These are phyloP conservation scores for Lasiosphaeria miniovina DNA, from an alignment of 495 filamentous ascomycete species.

Conservation along the genomic window DNA sequence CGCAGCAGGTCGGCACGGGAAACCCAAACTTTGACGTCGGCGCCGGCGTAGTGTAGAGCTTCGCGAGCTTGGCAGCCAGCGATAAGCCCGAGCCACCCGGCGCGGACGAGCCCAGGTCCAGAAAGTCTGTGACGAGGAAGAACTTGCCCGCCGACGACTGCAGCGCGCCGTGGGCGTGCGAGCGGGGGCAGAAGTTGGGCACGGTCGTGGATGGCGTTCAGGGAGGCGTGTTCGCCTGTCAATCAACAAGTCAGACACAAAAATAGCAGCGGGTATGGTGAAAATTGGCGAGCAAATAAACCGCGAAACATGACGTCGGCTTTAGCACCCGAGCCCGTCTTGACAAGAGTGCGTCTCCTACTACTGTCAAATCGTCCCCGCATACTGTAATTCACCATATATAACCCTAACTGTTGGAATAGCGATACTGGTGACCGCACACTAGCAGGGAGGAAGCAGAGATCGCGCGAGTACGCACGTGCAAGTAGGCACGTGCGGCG, in stretches of 20 bases:
- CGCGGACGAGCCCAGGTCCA: conserved; percentile 55
- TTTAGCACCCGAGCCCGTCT: conserved; percentile 63
- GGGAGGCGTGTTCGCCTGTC: conserved; percentile 73
- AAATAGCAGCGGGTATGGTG: conserved; percentile 12
- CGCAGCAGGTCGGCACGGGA: conserved; percentile 78
- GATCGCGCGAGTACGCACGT: no score
- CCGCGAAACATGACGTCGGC: conserved; percentile 75
- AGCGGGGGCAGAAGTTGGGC: conserved; percentile 69
- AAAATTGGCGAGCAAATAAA: conserved; percentile 20
- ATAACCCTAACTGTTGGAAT: no score
- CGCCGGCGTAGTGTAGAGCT: conserved; percentile 74
- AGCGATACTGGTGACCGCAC: no score
- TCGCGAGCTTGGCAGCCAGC: conserved; percentile 72
- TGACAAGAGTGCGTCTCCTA: no score
- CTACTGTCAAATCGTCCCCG: no score
- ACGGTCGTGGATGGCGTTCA: conserved; percentile 74
- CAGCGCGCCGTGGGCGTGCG: conserved; percentile 66
- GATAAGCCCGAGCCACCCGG: conserved; percentile 43
- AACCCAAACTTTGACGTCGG: conserved; percentile 75
- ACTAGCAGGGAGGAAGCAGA: no score
- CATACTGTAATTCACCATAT: no score
- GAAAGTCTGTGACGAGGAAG: conserved; percentile 81
- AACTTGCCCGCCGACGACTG: conserved; percentile 46
- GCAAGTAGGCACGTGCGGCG: no score
- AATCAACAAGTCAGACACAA: no score